phyloP scores from a whole-genome alignment of 2,329 filamentous ascomycete species.

The Lanzia echinophila region DNA sequence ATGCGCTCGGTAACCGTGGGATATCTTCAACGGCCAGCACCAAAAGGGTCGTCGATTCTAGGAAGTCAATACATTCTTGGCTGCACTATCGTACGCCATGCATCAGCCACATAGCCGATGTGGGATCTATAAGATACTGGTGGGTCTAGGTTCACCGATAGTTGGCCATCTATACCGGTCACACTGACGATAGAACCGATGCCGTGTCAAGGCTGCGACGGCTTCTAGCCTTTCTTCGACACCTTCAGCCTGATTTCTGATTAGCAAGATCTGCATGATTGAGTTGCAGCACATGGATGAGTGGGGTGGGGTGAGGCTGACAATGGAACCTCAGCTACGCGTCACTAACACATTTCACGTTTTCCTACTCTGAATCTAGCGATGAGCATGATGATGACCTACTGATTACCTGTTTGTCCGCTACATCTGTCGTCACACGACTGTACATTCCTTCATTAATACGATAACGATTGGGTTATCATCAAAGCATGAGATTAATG shows the following conservation, averaged over 20 bases:
- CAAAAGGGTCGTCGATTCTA: conserved; percentile 5
- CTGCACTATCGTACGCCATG: conserved; percentile 12
- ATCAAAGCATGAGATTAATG: neutral
- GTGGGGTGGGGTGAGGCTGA: conserved; percentile 9
- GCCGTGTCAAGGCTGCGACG: neutral
- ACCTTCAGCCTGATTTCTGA: neutral
- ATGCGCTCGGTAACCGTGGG: neutral
- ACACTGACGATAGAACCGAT: neutral
- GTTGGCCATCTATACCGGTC: neutral
- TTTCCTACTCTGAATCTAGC: neutral
- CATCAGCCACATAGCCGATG: conserved; percentile 5
- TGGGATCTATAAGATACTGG: neutral
- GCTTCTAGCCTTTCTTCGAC: neutral
- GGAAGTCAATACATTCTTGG: conserved; percentile 7
- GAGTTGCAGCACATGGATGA: neutral
- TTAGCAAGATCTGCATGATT: conserved; percentile 1
- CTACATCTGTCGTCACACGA: neutral
- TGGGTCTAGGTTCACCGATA: neutral
- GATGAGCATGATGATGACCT: neutral
- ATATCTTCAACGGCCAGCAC: neutral
- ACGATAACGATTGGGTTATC: neutral
- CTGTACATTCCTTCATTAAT: neutral
- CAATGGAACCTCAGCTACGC: conserved; percentile 6
- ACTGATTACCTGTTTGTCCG: neutral
- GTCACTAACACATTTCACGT: conserved; percentile 1